Base-by-base conservation (phyloP, 352 stramenopile species). In the Globisporangium splendens region DNA sequence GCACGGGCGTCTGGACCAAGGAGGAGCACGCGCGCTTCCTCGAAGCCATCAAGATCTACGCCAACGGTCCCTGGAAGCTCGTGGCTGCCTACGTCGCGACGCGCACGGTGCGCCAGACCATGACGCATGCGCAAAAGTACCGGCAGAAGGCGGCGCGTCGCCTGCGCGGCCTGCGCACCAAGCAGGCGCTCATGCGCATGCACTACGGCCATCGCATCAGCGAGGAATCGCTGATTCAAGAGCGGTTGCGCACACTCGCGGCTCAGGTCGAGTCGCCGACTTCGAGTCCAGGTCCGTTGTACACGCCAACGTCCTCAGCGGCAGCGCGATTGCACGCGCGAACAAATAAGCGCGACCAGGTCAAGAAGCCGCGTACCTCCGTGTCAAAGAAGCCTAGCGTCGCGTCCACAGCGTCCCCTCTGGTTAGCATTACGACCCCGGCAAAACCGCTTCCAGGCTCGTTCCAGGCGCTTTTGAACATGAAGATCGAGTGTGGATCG, bases 111-210 rank as follows among this genome's bases (percentile, higher is more conserved):
- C 76, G 81, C 13, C 80, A 91, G 72, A 88, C 78, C 35, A 88
- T 88, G 77, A 89, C 79, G 0, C 79, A 92, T 50, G 80, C 77
- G 20, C 80, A 90, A 48, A 89, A 89, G 66, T 89, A 88, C 59
- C 75, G 76, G 0, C 72, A 88, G 55, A 90, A 91, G 50, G 68
- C 74, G 8, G 74, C 71, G 18, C 75, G 81, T 0, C 69, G 80
- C 3, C 65, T 88, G 8, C 80, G 80, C 10, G 80, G 80, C 0
- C 56, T 90, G 31, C 73, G 80, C 43, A 89, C 79, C 17, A 86
- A 85, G 63, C 79, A 89, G 56, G 79, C 79, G 49, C 77, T 89
- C 57, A 85, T 86, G 79, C 79, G 79, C 17, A 86, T 85, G 75
- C 72, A 88, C 63, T 75, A 74, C 21, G 75, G 78, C 33, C 78